phyloP scores from a whole-genome alignment of 371 early-diverging fungal genomes.

The Lichtheimia corymbifera region DNA sequence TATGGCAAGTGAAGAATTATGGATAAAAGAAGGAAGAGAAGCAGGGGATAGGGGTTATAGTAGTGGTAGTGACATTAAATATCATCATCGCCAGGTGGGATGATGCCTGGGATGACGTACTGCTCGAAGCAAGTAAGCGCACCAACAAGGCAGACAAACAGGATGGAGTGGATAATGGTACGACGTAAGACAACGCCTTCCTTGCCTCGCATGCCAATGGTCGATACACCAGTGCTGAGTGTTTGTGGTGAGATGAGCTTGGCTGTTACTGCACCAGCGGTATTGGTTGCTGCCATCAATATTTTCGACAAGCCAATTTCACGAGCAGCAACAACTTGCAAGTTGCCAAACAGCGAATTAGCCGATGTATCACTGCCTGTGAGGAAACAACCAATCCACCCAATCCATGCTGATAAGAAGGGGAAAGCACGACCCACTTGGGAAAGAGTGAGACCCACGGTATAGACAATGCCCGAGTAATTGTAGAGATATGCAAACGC shows the following conservation, averaged over 20 bases:
- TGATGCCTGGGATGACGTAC: constrained; percentile 50
- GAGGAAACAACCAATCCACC: constrained; percentile 55
- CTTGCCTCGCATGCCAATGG: constrained; percentile 48
- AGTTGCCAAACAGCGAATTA: constrained; percentile 46
- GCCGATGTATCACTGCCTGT: constrained; percentile 54
- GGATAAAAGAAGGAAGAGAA: too few species aligned
- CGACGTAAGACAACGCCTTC: constrained; percentile 43
- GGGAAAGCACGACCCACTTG: constrained; percentile 53
- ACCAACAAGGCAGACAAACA: constrained; percentile 42
- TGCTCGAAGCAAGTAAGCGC: constrained; percentile 46
- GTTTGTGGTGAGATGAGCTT: constrained; percentile 58
- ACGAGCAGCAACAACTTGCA: constrained; percentile 53
- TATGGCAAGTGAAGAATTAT: too few species aligned
- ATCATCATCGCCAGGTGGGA: constrained; percentile 30
- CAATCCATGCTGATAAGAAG: constrained; percentile 53
- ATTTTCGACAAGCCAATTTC: constrained; percentile 46
- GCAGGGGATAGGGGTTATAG: too few species aligned
- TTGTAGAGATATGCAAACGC: constrained; percentile 54
- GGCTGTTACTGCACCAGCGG: constrained; percentile 44
- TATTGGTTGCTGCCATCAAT: constrained; percentile 52
- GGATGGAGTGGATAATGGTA: constrained; percentile 45
- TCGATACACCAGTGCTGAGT: constrained; percentile 51
- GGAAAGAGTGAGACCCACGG: constrained; percentile 48
- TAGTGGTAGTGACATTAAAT: too few species aligned
- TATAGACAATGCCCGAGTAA: constrained; percentile 52